phyloP scores from a whole-genome alignment of 1,139 yeast species.

The Blastobotrys malaysiensis region DNA sequence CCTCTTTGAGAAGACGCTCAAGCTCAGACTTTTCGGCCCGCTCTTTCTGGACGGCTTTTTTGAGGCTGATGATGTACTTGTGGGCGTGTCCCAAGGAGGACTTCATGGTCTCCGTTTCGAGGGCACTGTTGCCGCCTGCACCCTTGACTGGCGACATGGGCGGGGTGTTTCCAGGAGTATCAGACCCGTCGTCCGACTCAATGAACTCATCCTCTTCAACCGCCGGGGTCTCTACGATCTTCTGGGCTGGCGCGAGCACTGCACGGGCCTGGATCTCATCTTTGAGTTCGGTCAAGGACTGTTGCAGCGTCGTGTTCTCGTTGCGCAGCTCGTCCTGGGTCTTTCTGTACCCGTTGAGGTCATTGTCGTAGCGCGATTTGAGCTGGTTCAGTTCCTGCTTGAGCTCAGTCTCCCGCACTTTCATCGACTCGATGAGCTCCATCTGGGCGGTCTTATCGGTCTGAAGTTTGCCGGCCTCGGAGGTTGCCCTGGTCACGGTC shows the following conservation, averaged over 20 bases:
- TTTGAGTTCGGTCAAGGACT: constrained; percentile 12
- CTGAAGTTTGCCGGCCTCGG: constrained; percentile 25
- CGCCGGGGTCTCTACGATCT: constrained; percentile 3
- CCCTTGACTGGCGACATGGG: constrained; percentile 41
- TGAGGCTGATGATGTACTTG: constrained; percentile 32
- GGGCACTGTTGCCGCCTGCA: constrained; percentile 46
- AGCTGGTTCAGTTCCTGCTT: constrained; percentile 25
- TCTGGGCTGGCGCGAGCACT: constrained; percentile 1
- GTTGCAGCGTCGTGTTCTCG: constrained; percentile 24
- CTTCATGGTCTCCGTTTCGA: constrained; percentile 64
- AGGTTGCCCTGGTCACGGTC: constrained; percentile 24
- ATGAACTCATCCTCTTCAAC: constrained; percentile 14
- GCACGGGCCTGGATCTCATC: constrained; percentile 18
- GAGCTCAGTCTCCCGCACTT: constrained; percentile 28
- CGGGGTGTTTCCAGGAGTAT: constrained; percentile 34
- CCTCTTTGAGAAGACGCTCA: constrained; percentile 25
- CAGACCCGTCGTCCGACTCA: constrained; percentile 27
- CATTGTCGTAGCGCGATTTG: constrained; percentile 22
- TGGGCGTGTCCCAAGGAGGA: constrained; percentile 65
- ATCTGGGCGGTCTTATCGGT: constrained; percentile 27
- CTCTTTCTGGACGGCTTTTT: constrained; percentile 30
- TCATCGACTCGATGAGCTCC: constrained; percentile 31
- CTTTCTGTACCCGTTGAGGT: constrained; percentile 14
- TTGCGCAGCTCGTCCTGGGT: constrained; percentile 22
- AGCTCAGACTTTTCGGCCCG: constrained; percentile 34